phyloP scores from a whole-genome alignment of 768 basidiomycete genomes.

The Termitomyces sp. region DNA sequence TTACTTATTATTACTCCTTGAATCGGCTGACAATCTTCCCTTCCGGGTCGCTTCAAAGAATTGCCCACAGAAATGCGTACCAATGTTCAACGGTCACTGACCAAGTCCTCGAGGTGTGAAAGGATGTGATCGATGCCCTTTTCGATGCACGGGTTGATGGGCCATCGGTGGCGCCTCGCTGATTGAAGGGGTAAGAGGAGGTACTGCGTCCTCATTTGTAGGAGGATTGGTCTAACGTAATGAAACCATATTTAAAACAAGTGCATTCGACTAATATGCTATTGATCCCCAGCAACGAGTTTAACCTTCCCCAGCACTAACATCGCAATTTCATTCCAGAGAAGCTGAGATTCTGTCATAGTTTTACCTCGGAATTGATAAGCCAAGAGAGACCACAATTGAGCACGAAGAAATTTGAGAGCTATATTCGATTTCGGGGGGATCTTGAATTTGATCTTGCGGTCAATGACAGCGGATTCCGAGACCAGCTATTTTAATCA shows the following conservation, averaged over 20 bases:
- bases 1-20: neutral
- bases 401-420: constrained; percentile 72
- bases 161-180: too few relatives aligned
- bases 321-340: constrained; percentile 75
- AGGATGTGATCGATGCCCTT: too few relatives aligned
- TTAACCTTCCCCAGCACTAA: constrained; percentile 54
- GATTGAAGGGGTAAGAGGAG: too few relatives aligned
- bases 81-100: too few relatives aligned
- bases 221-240: too few relatives aligned
- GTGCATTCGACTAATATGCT: too few relatives aligned
- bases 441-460: constrained; percentile 74
- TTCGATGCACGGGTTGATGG: too few relatives aligned
- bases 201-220: too few relatives aligned
- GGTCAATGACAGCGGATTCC: constrained; percentile 71
- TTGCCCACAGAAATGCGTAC: too few relatives aligned
- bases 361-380: constrained; percentile 62
- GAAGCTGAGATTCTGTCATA: constrained; percentile 52
- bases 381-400: constrained; percentile 56
- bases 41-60: neutral
- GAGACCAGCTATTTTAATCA: constrained; percentile 55
- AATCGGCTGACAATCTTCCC: neutral
- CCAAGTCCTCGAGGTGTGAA: too few relatives aligned
- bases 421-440: constrained; percentile 73
- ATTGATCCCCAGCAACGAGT: constrained; percentile 26
- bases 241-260: too few relatives aligned